phyloP scores from a whole-genome alignment of 129 eudicot genomes.

The Ambrosia trifida region DNA sequence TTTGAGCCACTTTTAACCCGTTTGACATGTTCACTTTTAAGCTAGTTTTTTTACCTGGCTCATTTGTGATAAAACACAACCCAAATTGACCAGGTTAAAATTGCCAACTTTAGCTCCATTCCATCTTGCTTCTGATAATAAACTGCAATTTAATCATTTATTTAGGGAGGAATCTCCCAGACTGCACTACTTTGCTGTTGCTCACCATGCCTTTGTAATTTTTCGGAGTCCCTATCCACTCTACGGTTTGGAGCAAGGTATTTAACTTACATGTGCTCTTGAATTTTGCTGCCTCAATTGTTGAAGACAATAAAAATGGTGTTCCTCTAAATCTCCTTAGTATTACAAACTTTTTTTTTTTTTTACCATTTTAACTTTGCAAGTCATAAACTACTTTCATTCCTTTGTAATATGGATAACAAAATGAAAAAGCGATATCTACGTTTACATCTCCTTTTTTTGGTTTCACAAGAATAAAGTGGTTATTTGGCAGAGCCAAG shows the following conservation, averaged over 20 bases:
- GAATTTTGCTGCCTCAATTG: neutral
- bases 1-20: no score
- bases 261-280: slow-evolving; percentile 5
- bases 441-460: neutral
- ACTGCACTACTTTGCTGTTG: slow-evolving; percentile 91
- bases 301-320: slow-evolving; percentile 5
- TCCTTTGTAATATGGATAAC: neutral
- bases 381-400: neutral
- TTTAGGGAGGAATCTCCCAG: slow-evolving; percentile 81
- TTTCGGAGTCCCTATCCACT: slow-evolving; percentile 77
- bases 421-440: neutral
- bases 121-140: slow-evolving; percentile 1
- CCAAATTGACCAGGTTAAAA: neutral
- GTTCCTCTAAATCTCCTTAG: neutral
- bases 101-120: neutral
- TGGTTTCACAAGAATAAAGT: neutral
- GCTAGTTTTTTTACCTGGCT: no score
- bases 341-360: neutral
- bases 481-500: slow-evolving; percentile 59
- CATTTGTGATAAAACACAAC: no score
- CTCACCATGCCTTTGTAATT: slow-evolving; percentile 80
- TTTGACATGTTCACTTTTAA: no score
- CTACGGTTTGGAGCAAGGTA: slow-evolving; percentile 94
- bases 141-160: neutral
- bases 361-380: neutral